phyloP scores from a whole-genome alignment of 345 rosid species.

The Barbarea vulgaris region DNA sequence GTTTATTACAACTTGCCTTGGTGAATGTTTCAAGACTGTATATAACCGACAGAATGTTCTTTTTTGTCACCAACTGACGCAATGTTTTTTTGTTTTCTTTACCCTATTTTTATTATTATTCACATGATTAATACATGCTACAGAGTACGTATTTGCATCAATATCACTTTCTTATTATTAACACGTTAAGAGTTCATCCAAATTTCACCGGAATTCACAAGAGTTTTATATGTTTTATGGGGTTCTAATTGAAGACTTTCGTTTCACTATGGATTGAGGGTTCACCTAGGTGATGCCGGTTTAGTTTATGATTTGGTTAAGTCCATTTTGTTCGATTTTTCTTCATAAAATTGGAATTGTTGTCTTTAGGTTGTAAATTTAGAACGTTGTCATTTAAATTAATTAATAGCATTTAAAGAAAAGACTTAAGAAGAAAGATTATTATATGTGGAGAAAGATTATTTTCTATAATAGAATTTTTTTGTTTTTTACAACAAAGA shows the following conservation, averaged over 20 bases:
- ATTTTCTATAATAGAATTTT: not conserved
- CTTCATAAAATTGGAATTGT: not conserved
- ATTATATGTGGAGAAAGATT: not conserved
- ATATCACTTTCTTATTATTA: not conserved
- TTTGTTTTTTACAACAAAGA: not conserved
- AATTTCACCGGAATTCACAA: not conserved
- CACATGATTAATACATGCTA: not conserved
- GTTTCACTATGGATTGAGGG: not conserved
- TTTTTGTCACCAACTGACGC: conserved; percentile 17
- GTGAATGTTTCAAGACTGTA: conserved; percentile 8
- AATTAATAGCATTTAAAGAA: not conserved
- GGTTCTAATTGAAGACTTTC: not conserved
- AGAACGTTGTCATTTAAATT: not conserved
- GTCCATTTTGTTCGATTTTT: not conserved
- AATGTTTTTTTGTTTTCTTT: conserved; percentile 31
- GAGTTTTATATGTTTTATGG: not conserved
- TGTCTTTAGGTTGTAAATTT: not conserved
- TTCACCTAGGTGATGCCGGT: not conserved
- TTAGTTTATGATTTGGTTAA: not conserved
- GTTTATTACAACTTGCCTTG: conserved; percentile 19
- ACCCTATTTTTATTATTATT: not conserved
- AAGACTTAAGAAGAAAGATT: too few species aligned
- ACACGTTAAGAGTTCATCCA: not conserved
- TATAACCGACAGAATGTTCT: conserved; percentile 26
- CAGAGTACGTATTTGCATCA: not conserved